Evolutionary conservation across 2,329 filamentous ascomycete genomes (phyloP), one percentile per base, ranked within the genome.

Genomic region (Talaromyces marneffei): DNA sequence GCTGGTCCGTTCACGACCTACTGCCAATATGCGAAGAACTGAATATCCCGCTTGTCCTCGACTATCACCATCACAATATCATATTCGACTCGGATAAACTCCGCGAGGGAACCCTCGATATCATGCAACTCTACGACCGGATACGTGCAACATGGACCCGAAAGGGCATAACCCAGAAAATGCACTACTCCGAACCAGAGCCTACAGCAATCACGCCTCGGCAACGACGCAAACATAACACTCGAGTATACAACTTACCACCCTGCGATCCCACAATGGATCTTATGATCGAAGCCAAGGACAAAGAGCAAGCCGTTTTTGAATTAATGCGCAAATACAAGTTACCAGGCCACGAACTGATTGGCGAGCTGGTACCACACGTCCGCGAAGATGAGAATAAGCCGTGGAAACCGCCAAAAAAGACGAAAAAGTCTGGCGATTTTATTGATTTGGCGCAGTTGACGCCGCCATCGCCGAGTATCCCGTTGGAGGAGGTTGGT

Each of bases 221-320:
- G 0, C 88, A 96, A 66, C 82, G 92, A 29, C 84, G 93, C 62
- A 97, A 96, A 74, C 93, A 97, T 70, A 91, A 87, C 37, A 83
- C 91, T 0, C 84, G 93, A 8, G 91, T 96, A 1, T 82, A 82
- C 65, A 89, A 87, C 0, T 75, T 97, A 0, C 93, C 93, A 0
- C 92, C 93, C 0, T 97, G 93, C 68, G 82, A 87, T 3, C 79
- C 85, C 0, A 87, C 89, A 33, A 94, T 95, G 88, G 93, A 97
- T 70, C 80, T 97, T n/a, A 97, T 97, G 93, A 97, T 97, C 63
- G 93, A 97, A 77, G 93, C 93, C 53, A 97, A 97, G 73, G 93
- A 97, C 71, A 97, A 97, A 75, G 93, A 97, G 72, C 93, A 97
- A 74, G 92, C 93, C 0, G 91, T 97, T 0, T 96, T 97, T 68